phyloP scores from a whole-genome alignment of 305 asterid species.

The Solanum hybrid region DNA sequence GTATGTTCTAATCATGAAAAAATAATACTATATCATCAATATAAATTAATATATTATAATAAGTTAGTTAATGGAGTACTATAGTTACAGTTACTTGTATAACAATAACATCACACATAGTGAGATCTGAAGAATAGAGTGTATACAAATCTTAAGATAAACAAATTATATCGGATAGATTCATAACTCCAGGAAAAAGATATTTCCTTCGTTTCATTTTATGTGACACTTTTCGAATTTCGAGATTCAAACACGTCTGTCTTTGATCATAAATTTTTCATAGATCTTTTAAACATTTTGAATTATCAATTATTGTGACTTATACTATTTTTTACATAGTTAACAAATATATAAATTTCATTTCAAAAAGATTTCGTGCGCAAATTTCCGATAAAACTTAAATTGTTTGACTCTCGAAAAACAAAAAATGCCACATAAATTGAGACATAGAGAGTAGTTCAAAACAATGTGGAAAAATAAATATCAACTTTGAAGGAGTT shows the following conservation, averaged over 20 bases:
- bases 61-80: not conserved
- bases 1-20: not conserved
- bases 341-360: no score
- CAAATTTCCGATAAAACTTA: no score
- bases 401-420: no score
- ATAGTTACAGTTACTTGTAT: not conserved
- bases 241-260: not conserved
- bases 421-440: accelerated
- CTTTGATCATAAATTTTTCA: no score
- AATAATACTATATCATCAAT: not conserved
- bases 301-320: not conserved
- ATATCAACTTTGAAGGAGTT: not conserved
- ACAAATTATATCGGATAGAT: not conserved
- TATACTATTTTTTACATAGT: no score
- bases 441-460: not conserved
- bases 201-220: accelerated
- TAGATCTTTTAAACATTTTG: no score
- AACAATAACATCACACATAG: not conserved
- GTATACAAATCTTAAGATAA: not conserved
- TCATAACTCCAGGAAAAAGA: no score
- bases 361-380: no score
- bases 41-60: not conserved
- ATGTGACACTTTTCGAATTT: not conserved
- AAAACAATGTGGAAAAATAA: not conserved
- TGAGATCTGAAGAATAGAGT: no score